Conservation (phyloP, 169 alveolate species). For the Amoebophrya sp. region DNA sequence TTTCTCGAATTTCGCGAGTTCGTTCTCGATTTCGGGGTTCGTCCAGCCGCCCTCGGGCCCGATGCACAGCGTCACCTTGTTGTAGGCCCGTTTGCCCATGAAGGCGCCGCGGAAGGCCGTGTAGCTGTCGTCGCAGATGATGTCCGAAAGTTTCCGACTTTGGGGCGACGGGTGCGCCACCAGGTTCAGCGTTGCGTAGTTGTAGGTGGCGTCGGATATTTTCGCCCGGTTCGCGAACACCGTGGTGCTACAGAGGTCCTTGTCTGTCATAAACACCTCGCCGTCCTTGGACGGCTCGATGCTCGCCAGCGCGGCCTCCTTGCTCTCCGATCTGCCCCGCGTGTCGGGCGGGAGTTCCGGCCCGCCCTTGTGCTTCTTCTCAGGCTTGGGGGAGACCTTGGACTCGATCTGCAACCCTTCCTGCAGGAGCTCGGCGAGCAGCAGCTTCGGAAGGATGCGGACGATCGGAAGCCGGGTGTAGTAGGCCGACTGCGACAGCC, state of each 20-base stretch:
- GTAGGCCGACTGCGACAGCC: neutral
- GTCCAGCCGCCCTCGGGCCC: constrained; percentile 2
- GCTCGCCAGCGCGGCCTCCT: too few species aligned
- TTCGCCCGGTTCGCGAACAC: too few species aligned
- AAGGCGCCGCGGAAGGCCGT: neutral
- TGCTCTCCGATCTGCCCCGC: too few species aligned
- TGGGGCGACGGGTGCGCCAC: neutral
- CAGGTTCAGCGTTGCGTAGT: neutral
- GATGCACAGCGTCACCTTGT: neutral
- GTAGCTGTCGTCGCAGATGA: neutral
- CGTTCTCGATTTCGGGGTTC: neutral
- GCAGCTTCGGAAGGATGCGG: neutral
- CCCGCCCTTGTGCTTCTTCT: too few species aligned
- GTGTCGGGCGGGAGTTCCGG: too few species aligned
- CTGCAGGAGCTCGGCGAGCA: neutral
- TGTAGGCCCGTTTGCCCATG: neutral
- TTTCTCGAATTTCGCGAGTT: neutral
- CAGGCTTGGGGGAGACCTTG: too few species aligned
- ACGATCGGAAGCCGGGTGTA: neutral
- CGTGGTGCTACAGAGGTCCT: too few species aligned
- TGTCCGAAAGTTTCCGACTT: neutral
- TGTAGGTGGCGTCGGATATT: too few species aligned
- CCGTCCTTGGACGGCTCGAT: too few species aligned
- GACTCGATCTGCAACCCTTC: too few species aligned
- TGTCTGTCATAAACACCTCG: too few species aligned